Evolutionary conservation across 1,139 yeast species (phyloP).

Genomic region (Hyphopichia fennica): DNA sequence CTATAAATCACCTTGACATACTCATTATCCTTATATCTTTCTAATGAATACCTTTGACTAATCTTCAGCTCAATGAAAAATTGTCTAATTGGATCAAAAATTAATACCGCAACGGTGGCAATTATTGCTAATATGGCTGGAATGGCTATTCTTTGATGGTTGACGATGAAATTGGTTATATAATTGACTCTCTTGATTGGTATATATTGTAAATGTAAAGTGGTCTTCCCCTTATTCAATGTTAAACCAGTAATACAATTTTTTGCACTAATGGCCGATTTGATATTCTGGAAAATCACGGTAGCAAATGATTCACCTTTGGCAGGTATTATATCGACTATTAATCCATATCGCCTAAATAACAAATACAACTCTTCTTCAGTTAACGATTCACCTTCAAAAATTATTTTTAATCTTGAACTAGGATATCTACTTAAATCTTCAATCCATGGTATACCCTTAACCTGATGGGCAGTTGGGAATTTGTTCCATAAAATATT

Average conservation of each 20-base stretch:
- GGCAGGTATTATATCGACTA: conserved; percentile 66
- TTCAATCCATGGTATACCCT: conserved; percentile 96
- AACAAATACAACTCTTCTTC: conserved; percentile 84
- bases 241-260: conserved; percentile 84
- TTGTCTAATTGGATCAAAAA: conserved; percentile 91
- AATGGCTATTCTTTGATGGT: conserved; percentile 79
- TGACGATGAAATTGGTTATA: conserved; percentile 56
- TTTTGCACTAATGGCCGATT: conserved; percentile 83
- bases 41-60: conserved; percentile 45
- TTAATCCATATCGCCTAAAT: conserved; percentile 84
- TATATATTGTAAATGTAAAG: conserved; percentile 71
- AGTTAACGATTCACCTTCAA: conserved; percentile 70
- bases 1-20: conserved; percentile 24
- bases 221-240: conserved; percentile 53
- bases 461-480: conserved; percentile 66
- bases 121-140: conserved; percentile 48
- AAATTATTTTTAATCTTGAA: conserved; percentile 58
- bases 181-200: conserved; percentile 53
- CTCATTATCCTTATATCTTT: conserved; percentile 30
- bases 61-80: conserved; percentile 77
- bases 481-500: conserved; percentile 17
- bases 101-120: conserved; percentile 78
- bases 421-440: conserved; percentile 81
- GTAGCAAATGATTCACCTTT: conserved; percentile 41
- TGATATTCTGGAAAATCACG: conserved; percentile 52